Conservation (phyloP, 225 moss, liverwort and hornwort genomes). For the Rhytidiadelphus loreus region DNA sequence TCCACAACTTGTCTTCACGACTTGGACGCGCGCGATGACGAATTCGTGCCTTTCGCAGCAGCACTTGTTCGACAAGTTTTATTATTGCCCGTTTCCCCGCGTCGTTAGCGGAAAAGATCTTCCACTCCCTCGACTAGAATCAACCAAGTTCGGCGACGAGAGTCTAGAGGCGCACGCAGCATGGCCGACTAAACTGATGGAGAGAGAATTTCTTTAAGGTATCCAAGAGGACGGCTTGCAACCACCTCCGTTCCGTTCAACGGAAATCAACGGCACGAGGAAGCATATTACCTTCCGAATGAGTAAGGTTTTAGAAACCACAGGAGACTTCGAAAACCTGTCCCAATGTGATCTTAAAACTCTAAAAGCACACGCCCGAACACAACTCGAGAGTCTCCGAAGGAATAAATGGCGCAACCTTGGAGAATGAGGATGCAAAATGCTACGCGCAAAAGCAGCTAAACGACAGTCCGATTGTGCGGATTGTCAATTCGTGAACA, state of each 20-base stretch:
- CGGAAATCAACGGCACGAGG: conserved; percentile 7
- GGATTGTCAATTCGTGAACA: background rate
- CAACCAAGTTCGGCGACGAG: conserved; percentile 48
- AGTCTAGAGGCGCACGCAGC: conserved; percentile 46
- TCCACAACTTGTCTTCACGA: background rate
- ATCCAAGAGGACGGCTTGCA: conserved; percentile 1
- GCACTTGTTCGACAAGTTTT: background rate
- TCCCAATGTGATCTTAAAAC: background rate
- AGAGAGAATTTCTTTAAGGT: background rate
- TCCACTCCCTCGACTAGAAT: conserved; percentile 47
- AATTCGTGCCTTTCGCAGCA: background rate
- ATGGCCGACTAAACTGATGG: conserved; percentile 35
- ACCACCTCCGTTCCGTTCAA: background rate
- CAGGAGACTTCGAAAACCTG: background rate
- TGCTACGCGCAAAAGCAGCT: background rate
- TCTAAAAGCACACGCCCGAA: too few relatives aligned
- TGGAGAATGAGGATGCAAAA: background rate
- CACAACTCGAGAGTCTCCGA: background rate
- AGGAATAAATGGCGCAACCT: background rate
- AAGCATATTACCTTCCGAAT: background rate
- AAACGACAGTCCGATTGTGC: background rate
- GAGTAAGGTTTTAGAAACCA: background rate
- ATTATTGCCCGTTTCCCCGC: background rate
- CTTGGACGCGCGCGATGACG: background rate
- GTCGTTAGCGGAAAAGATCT: conserved; percentile 41